A percentile compares a stretch with the other conserved stretches of the same genome.
These are phyloP conservation scores for Calonectria fujianensis DNA, from an alignment of 2,329 filamentous ascomycete genomes.

Conservation along the genomic window DNA sequence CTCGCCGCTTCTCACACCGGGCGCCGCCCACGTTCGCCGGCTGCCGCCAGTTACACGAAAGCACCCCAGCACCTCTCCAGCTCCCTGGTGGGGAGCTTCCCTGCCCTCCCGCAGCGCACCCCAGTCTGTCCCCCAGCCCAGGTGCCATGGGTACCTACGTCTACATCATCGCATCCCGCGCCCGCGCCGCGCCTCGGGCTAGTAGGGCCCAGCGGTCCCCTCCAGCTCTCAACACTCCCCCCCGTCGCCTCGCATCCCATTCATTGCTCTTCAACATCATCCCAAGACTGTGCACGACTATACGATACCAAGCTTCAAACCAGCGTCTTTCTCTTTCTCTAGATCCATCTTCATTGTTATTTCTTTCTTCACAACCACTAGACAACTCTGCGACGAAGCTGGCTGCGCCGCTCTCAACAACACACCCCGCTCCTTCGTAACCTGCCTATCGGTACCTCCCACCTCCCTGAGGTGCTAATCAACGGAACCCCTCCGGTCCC, in stretches of 20 bases:
- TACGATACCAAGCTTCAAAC: slow-evolving; percentile 53
- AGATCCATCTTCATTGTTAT: slow-evolving; percentile 6
- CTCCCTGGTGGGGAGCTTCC: slow-evolving; percentile 9
- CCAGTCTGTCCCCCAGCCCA: slow-evolving; percentile 25
- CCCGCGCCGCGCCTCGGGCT: slow-evolving; percentile 27
- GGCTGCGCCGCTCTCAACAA: slow-evolving; percentile 53
- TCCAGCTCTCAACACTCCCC: slow-evolving; percentile 34
- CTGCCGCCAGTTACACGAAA: slow-evolving; percentile 11
- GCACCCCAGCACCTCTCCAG: slow-evolving; percentile 24
- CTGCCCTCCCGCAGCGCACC: slow-evolving; percentile 2
- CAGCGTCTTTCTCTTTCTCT: slow-evolving; percentile 47
- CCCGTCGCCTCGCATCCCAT: slow-evolving; percentile 19
- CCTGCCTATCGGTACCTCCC: slow-evolving; percentile 32
- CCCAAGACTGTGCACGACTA: slow-evolving; percentile 51
- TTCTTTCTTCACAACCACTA: slow-evolving; percentile 32
- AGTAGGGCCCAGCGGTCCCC: slow-evolving; percentile 27
- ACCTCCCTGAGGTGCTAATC: slow-evolving; percentile 40
- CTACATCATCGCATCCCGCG: slow-evolving; percentile 36
- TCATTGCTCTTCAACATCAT: slow-evolving; percentile 49
- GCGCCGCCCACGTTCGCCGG: slow-evolving; percentile 1
- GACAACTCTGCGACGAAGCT: slow-evolving; percentile 51
- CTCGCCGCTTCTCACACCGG: slow-evolving; percentile 35
- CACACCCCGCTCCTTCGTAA: slow-evolving; percentile 40
- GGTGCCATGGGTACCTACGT: slow-evolving; percentile 32
- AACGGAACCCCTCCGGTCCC: slow-evolving; percentile 32